Percentiles rank a stretch among this genome's conserved stretches.
Evolutionary conservation across 1,139 yeast genomes (phyloP).

Genomic region (Geotrichum histeridarum): DNA sequence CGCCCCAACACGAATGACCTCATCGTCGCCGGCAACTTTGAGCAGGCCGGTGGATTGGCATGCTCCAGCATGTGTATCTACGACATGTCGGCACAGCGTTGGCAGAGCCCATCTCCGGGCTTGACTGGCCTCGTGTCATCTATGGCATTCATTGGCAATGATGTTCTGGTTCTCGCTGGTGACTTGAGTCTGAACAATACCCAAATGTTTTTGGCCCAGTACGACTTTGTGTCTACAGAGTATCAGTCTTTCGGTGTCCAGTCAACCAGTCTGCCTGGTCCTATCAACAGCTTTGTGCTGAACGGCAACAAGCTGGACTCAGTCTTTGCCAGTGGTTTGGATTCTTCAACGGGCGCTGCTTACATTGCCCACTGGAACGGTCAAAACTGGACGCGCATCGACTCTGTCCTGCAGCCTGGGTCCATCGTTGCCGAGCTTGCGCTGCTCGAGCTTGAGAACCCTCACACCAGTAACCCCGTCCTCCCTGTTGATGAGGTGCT

Average conservation of each 20-base stretch:
- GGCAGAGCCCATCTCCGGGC: conserved; percentile 49
- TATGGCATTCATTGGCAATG: conserved; percentile 49
- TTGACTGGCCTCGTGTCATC: conserved; percentile 52
- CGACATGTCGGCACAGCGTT: conserved; percentile 50
- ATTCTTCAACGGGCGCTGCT: conserved; percentile 34
- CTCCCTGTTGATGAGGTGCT: conserved; percentile 48
- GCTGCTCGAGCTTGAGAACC: conserved; percentile 32
- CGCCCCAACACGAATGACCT: conserved; percentile 49
- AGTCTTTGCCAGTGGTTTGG: conserved; percentile 52
- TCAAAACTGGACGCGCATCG: conserved; percentile 34
- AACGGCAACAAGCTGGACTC: conserved; percentile 50
- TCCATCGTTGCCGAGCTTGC: conserved; percentile 35
- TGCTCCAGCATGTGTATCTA: conserved; percentile 68
- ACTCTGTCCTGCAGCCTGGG: conserved; percentile 37
- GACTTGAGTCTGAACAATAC: conserved; percentile 44
- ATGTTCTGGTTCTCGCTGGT: conserved; percentile 59
- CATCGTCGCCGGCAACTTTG: conserved; percentile 74
- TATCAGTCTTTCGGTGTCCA: conserved; percentile 23
- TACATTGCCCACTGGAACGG: conserved; percentile 25
- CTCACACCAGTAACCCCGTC: conserved; percentile 36
- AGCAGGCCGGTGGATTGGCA: conserved; percentile 51
- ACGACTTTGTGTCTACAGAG: conserved; percentile 44
- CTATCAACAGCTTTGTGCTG: conserved; percentile 47
- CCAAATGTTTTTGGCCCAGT: conserved; percentile 45
- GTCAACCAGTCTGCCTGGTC: conserved; percentile 37